Evolutionary conservation across 2,329 filamentous ascomycete species (phyloP), one percentile per base, ranked within the genome.

Genomic region (Ceratocystis destructans): DNA sequence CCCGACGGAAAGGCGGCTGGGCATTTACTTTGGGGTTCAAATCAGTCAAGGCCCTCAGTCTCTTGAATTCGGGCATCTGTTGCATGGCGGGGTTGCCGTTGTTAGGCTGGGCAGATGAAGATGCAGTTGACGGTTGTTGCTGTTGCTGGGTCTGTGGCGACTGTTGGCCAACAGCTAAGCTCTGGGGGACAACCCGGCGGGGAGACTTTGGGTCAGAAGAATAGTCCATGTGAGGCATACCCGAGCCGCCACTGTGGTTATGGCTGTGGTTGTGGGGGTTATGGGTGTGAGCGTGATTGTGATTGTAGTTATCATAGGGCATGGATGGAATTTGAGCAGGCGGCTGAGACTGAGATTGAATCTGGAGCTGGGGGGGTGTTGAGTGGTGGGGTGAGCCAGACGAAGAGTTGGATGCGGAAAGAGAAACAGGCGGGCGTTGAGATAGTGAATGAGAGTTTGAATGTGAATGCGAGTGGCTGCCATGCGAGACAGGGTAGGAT

Each of bases 1-100:
- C 94, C 76, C 94, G 86, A 71, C 94, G 85, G 74, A 96, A 97
- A 1, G 90, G 84, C 65, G 94, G 94, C 74, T 99, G 94, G 22
- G 84, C 73, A 75, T 93, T 96, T 74, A 94, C 85, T 73, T 87
- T 89, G 55, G 92, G 90, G 69, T 87, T 84, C 71, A 99, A 77
- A 68, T 97, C 91, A 65, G 83, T 79, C 31, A 86, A 78, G 31
- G 84, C 84, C 69, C 87, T 82, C 71, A 95, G 81, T 75, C 89
- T 92, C 73, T 85, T 86, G 74, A 97, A 96, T 74, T 94, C 90
- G 57, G 93, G 94, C 63, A 96, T 89, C 5, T 88, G 86, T 12
- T 88, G 86, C 73, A 83, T 82, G 72, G 77, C 79, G 68, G 77
- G 73, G 61, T 15, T 45, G 72, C 77, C 79, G 68, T 77, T 73